phyloP scores from a whole-genome alignment of 2,329 filamentous ascomycete genomes.

The Diplodia corticola region DNA sequence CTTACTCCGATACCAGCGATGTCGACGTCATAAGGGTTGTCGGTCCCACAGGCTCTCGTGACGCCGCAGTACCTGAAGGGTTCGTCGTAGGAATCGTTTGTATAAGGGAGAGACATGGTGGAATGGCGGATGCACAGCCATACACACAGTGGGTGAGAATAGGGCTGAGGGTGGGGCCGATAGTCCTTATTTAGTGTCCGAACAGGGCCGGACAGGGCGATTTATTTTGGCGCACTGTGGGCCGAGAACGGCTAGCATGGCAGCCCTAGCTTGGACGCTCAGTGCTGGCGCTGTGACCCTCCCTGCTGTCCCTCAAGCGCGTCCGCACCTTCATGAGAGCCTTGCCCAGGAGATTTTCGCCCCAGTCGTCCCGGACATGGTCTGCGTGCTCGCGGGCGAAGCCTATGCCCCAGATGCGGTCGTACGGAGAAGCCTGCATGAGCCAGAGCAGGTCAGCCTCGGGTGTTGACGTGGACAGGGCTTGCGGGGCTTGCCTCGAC shows the following conservation, averaged over 20 bases:
- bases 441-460: neutral
- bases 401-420: constrained; percentile 68
- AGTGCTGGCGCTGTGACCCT: neutral
- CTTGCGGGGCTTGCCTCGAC: constrained; percentile 56
- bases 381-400: constrained; percentile 55
- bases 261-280: neutral
- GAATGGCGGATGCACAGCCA: neutral
- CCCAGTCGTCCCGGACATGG: constrained; percentile 55
- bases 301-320: constrained; percentile 43
- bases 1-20: constrained; percentile 14
- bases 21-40: constrained; percentile 12
- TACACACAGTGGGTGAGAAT: neutral
- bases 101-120: neutral
- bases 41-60: neutral
- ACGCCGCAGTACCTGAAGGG: constrained; percentile 1
- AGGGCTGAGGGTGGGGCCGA: neutral
- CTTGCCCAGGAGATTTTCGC: constrained; percentile 64
- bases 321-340: constrained; percentile 61
- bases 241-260: neutral
- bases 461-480: neutral
- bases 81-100: neutral
- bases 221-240: neutral
- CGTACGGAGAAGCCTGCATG: constrained; percentile 39
- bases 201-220: neutral
- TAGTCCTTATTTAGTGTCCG: neutral